phyloP scores from a whole-genome alignment of 768 basidiomycete species.

The Collybia sp. region DNA sequence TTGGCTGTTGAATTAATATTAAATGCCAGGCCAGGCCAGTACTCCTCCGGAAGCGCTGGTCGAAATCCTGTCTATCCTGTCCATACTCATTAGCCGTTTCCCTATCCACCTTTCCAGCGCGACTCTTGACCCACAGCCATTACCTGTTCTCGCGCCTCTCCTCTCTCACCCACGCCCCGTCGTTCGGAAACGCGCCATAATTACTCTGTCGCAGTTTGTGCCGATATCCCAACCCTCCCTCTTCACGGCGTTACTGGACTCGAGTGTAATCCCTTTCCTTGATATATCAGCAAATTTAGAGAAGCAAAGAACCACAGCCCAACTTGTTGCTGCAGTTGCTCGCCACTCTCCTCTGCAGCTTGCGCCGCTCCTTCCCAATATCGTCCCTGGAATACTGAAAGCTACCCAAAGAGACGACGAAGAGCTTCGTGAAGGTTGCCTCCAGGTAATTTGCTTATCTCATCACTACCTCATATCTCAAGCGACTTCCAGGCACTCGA shows the following conservation, averaged over 20 bases:
- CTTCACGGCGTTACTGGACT: constrained; percentile 56
- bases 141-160: constrained; percentile 65
- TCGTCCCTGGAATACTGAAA: constrained; percentile 69
- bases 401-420: constrained; percentile 74
- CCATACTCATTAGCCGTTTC: constrained; percentile 85
- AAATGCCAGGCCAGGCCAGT: constrained; percentile 37
- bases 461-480: neutral
- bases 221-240: constrained; percentile 62
- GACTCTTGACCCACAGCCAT: constrained; percentile 50
- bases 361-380: constrained; percentile 49
- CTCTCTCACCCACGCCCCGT: constrained; percentile 76
- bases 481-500: constrained; percentile 65
- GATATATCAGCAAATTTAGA: constrained; percentile 48
- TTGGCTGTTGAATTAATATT: neutral
- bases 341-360: constrained; percentile 69
- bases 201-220: constrained; percentile 80
- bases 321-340: constrained; percentile 76
- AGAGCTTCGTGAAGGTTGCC: constrained; percentile 73
- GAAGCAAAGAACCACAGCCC: constrained; percentile 73
- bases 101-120: constrained; percentile 59
- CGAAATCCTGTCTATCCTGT: constrained; percentile 80
- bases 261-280: constrained; percentile 58
- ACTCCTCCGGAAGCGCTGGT: constrained; percentile 79
- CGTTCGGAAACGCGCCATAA: constrained; percentile 89
- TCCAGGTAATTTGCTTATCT: constrained; percentile 47